Conservation (phyloP, 1,284 basidiomycete species). For the Cutaneotrichosporon sp. region DNA sequence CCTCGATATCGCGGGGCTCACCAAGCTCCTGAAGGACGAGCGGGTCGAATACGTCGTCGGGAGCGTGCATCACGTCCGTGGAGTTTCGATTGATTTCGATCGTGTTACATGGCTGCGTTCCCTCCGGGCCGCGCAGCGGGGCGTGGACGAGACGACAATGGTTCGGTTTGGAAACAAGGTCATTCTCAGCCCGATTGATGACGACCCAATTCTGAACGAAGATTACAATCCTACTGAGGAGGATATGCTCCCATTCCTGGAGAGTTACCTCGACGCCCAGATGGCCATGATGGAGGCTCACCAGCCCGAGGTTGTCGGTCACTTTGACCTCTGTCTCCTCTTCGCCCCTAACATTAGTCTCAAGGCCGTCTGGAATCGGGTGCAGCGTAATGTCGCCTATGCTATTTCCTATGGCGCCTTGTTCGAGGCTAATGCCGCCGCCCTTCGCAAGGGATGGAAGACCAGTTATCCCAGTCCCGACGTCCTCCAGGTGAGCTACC, state of each 20-base stretch:
- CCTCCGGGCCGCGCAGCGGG: conserved; percentile 19
- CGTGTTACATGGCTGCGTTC: conserved; percentile 39
- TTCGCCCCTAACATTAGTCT: conserved; percentile 66
- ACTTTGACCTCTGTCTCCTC: conserved; percentile 85
- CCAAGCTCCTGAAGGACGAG: conserved; percentile 54
- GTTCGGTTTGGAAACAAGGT: conserved; percentile 4
- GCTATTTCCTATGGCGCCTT: conserved; percentile 82
- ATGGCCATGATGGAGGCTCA: conserved; percentile 66
- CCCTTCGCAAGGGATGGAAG: conserved; percentile 86
- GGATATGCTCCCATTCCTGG: conserved; percentile 56
- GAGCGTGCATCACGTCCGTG: conserved; percentile 85
- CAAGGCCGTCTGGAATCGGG: conserved; percentile 57
- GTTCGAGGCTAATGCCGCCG: conserved; percentile 91
- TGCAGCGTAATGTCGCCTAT: conserved; percentile 72
- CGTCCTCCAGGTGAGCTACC: conserved; percentile 64
- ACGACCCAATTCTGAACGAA: conserved; percentile 15
- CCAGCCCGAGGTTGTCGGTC: conserved; percentile 86
- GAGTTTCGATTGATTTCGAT: conserved; percentile 93
- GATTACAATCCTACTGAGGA: conserved; percentile 23
- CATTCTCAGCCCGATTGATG: conserved; percentile 56
- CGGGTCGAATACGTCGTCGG: conserved; percentile 89
- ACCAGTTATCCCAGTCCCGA: conserved; percentile 80
- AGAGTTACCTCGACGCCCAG: conserved; percentile 79
- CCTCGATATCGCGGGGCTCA: conserved; percentile 61
- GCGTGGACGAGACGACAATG: conserved; percentile 6